Conservation (phyloP, 106 monocot genomes). For the Triglochin maritima region DNA sequence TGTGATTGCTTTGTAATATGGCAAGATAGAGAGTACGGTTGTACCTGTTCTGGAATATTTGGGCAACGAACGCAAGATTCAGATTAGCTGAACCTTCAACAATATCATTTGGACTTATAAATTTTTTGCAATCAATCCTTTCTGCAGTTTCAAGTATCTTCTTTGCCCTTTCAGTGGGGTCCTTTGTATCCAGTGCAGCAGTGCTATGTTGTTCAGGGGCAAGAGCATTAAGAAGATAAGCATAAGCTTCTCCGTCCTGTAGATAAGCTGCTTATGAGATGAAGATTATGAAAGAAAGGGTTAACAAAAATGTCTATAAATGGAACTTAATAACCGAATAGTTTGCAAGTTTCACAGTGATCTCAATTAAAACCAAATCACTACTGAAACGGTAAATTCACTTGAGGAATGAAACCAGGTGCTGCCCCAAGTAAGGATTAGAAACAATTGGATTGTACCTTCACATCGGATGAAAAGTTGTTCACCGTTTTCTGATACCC, state of each 20-base stretch:
- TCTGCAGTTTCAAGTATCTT: conserved; percentile 23
- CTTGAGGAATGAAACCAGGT: too few species aligned
- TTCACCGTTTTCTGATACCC: conserved; percentile 85
- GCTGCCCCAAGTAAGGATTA: too few species aligned
- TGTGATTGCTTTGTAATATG: not conserved
- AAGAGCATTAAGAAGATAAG: conserved; percentile 31
- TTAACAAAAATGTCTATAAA: too few species aligned
- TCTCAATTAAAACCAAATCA: too few species aligned
- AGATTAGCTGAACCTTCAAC: conserved; percentile 31
- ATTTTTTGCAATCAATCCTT: conserved; percentile 28
- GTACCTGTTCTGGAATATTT: conserved; percentile 28
- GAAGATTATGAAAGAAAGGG: not conserved
- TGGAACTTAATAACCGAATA: too few species aligned
- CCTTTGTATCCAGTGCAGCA: conserved; percentile 16
- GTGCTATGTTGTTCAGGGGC: conserved; percentile 24
- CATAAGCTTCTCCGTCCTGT: conserved; percentile 35
- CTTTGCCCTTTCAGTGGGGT: conserved; percentile 25
- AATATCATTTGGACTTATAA: conserved; percentile 27
- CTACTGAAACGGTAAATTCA: too few species aligned
- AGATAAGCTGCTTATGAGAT: conserved; percentile 15
- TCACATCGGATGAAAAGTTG: conserved; percentile 95
- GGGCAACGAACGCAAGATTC: conserved; percentile 34
- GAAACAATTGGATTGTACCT: conserved; percentile 31
- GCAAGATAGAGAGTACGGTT: too few species aligned
- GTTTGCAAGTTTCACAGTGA: too few species aligned